Evolutionary conservation across 371 early-diverging fungal species (phyloP), one percentile per base, ranked within the genome.

Genomic region (Apophysomyces elegans): DNA sequence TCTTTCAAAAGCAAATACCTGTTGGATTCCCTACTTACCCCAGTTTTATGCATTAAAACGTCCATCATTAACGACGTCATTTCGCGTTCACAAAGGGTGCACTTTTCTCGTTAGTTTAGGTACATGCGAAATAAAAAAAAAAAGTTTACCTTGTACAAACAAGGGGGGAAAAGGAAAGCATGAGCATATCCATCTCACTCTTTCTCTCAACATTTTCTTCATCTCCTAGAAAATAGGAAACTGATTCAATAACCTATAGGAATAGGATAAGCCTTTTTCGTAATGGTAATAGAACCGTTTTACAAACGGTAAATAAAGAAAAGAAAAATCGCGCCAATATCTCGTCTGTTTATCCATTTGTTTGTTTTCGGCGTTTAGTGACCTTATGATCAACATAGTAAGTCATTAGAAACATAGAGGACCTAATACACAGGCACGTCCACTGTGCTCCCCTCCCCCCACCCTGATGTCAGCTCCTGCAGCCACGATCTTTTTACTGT

Each of bases 401-500:
- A 41, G 41, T 5, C 11, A 41, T 8, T 1, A 41, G 2, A 41
- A 41, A 41, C 41, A 4, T 41, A 13, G 32, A 26, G 32, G 32
- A 26, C 32, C 1, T 26, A 26, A 26, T 26, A 26, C 32, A 26
- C 32, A 26, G 3, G 32, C 32, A 26, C 32, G 32, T 26, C 32
- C 32, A 12, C 13, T 45, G n/a, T 45, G n/a, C 16, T 45, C 14
- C 5, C 14, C 43, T 43, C n/a, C 18, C 18, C 47, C 47, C 13
- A 13, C 4, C n/a, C 9, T 21, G 14, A 43, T n/a, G 16, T 45
- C 46, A 13, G 5, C 46, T 50, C 54, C 54, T 50, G 54, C 54
- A 50, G 54, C 16, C 54, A 50, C 54, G 54, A 50, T 50, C 54
- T 50, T 50, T 50, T 32, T 50, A 50, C 54, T 50, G 54, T 21